Conservation (phyloP, 768 basidiomycete genomes). For the Krasilnikovozyma curviuscula region DNA sequence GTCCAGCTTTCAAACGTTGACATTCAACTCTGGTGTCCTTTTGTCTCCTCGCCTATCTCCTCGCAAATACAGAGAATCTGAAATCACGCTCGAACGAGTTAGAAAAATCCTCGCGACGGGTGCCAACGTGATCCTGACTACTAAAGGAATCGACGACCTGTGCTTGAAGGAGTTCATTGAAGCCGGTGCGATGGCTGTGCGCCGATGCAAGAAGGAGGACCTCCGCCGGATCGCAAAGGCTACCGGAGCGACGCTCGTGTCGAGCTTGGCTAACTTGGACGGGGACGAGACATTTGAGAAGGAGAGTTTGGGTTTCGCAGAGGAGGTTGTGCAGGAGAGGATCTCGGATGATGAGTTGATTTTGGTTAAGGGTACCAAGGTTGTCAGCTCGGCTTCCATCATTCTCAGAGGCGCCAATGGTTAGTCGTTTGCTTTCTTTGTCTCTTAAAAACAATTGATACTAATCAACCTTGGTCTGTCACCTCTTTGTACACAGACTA, state of each 20-base stretch:
- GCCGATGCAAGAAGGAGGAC: slow-evolving; percentile 94
- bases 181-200: slow-evolving; percentile 95
- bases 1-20: not conserved
- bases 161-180: slow-evolving; percentile 98
- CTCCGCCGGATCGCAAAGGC: slow-evolving; percentile 90
- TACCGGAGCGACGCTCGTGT: slow-evolving; percentile 81
- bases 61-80: slow-evolving; percentile 62
- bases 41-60: not conserved
- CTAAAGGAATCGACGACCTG: slow-evolving; percentile 95
- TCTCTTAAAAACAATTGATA: not conserved
- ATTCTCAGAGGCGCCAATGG: slow-evolving; percentile 80
- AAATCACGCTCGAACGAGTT: slow-evolving; percentile 86
- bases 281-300: slow-evolving; percentile 96
- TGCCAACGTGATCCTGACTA: slow-evolving; percentile 90
- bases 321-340: slow-evolving; percentile 90
- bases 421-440: not conserved
- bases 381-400: slow-evolving; percentile 80
- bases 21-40: not conserved
- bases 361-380: slow-evolving; percentile 90
- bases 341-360: slow-evolving; percentile 98
- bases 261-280: slow-evolving; percentile 83
- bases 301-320: slow-evolving; percentile 70
- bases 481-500: slow-evolving; percentile 39
- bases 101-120: slow-evolving; percentile 89
- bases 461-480: not conserved